Base-by-base conservation (phyloP, 345 rosid genomes). In the Arabidopsis suecica region DNA sequence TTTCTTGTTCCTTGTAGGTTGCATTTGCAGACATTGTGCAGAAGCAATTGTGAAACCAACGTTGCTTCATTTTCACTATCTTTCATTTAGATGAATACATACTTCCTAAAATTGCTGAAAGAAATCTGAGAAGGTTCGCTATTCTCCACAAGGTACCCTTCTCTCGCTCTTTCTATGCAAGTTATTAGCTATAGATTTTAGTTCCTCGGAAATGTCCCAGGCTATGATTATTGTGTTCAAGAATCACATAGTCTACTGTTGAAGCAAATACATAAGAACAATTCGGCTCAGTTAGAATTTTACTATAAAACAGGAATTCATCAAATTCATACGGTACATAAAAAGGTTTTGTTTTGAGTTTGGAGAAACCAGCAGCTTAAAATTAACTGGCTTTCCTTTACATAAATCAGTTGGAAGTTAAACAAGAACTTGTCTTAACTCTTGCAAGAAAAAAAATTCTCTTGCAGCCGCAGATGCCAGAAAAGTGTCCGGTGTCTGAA, bases 31-130 rank as follows among this genome's bases (percentile, higher is more conserved):
- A 54, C 72, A 70, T 45, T 45, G 20, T 59, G 47, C 50, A 44
- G 9, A 69, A 34, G 18, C 49, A 8, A 1, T 0, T 58, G 41
- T 41, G 49, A 7, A 57, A 40, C 68, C 12, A 13, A 47, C 7
- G 1, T 38, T 30, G 49, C 50, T 59, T 50, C 13, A 25, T 59
- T 42, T 28, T 53, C 20, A 41, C 16, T 48, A 12, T 77, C 20
- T 66, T 59, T 50, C 57, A 0, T 32, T 30, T 59, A 92, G 99
- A 95, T 79, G 97, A 92, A 75, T 92, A 90, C 78, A 79, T 90
- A 73, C 96, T 95, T 75, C 91, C 98, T 14, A 95, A 87, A 87
- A 83, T 92, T 80, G 99, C 96, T 66, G 98, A 95, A 83, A 86
- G 97, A 82, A 88, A 85, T 66, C 64, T 95, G 68, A 80, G 93